Evolutionary conservation across 2,329 filamentous ascomycete species (phyloP).

Genomic region (Colletotrichum echinochloae): DNA sequence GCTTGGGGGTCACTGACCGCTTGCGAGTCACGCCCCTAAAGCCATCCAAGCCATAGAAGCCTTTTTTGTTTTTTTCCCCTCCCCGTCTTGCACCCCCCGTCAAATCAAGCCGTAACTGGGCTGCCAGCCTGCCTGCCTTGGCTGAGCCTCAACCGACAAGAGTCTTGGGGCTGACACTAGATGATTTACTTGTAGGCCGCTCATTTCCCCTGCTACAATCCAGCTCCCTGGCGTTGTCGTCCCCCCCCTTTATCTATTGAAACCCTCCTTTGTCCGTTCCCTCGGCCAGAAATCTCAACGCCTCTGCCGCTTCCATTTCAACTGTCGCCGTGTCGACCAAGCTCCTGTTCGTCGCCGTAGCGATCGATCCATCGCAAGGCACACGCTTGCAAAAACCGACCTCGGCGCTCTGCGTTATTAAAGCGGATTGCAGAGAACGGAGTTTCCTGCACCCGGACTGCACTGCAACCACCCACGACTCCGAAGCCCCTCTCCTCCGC

Average conservation of each 20-base stretch:
- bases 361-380: slow-evolving; percentile 28
- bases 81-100: slow-evolving; percentile 4
- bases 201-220: slow-evolving; percentile 25
- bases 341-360: slow-evolving; percentile 7
- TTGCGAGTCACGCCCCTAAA: slow-evolving; percentile 24
- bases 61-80: too few relatives aligned
- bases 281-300: slow-evolving; percentile 13
- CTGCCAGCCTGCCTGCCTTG: background rate
- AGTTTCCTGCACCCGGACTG: slow-evolving; percentile 13
- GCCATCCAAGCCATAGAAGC: slow-evolving; percentile 23
- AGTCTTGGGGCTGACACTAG: slow-evolving; percentile 33
- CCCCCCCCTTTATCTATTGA: slow-evolving; percentile 20
- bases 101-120: slow-evolving; percentile 15
- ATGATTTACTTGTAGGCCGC: slow-evolving; percentile 29
- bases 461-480: slow-evolving; percentile 1
- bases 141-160: slow-evolving; percentile 30
- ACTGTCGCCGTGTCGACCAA: slow-evolving; percentile 32
- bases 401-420: slow-evolving; percentile 14
- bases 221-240: slow-evolving; percentile 8
- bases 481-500: slow-evolving; percentile 2
- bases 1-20: slow-evolving; percentile 27
- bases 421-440: slow-evolving; percentile 5
- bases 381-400: background rate
- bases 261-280: slow-evolving; percentile 31
- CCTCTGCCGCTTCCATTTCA: slow-evolving; percentile 30